Evolutionary conservation across 306 rosid species (phyloP).

Genomic region (Rosa lucieae): DNA sequence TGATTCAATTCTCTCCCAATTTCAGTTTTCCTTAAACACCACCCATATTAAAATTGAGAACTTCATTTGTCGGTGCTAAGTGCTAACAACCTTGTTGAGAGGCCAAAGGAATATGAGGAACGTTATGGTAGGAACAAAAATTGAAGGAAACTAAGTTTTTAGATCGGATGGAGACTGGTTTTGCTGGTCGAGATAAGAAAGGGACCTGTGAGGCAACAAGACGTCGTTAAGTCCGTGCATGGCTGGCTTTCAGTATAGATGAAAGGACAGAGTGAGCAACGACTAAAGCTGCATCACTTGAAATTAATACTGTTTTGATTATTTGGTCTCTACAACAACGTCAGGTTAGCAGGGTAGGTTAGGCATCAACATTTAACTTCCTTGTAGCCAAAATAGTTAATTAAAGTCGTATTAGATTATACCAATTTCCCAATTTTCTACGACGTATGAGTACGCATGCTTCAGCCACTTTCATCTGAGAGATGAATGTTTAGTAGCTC

Average conservation of each 20-base stretch:
- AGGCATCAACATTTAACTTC: not conserved
- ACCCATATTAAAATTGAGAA: too few relatives aligned
- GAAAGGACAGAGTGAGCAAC: not conserved
- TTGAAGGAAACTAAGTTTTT: not conserved
- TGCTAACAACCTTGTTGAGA: not conserved
- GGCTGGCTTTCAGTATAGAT: not conserved
- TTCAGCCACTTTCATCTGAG: not conserved
- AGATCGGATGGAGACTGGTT: not conserved
- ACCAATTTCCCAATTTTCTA: not conserved
- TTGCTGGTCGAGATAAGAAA: not conserved
- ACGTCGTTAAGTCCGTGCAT: not conserved
- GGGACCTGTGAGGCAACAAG: not conserved
- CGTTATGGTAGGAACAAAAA: too few relatives aligned
- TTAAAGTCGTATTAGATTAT: not conserved
- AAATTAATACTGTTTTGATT: not conserved
- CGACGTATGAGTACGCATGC: not conserved
- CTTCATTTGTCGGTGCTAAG: too few relatives aligned
- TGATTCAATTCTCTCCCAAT: too few relatives aligned
- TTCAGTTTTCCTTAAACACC: too few relatives aligned
- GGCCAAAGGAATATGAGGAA: too few relatives aligned
- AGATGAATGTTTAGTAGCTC: not conserved
- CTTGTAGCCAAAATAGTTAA: not conserved
- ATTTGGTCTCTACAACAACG: not conserved
- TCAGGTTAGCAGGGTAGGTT: not conserved
- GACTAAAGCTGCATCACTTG: not conserved